Base-by-base conservation (phyloP, 495 filamentous ascomycete species). In the Aspergillus olivimuriae region DNA sequence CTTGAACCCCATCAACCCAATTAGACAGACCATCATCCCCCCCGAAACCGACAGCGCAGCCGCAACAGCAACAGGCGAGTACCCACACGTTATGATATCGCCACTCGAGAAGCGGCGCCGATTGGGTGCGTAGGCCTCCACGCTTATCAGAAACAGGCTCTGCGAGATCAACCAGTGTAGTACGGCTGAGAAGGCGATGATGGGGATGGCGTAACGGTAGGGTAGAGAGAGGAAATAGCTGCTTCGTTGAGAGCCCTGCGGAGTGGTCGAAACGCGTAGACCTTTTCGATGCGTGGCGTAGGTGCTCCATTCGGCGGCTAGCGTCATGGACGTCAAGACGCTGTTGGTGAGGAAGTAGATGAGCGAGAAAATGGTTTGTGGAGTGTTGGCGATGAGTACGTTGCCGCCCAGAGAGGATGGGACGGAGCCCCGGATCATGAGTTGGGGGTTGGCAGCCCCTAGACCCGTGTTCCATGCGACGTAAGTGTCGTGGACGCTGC, bases 121-220 rank as follows among this genome's bases (percentile, higher is more conserved):
- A 12, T 38, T 14, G 8, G 9, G 2, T 15, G 15, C 15, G 18
- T 44, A 38, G 10, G 18, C 17, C 14, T 44, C 42, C 0, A 38
- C 42, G 19, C 15, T 20, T 15, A 39, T 51, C 9, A 68, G 39
- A 44, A 66, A 68, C 3, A 61, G 47, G 20, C 51, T 53, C 34
- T 68, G 61, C 4, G 64, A 66, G 2, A 60, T 46, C 9, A 61
- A 51, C 60, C 65, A 64, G 26, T 68, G 65, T 1, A 58, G 39
- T 5, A 58, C 2, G 7, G 38, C 46, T 4, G 50, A 51, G 2
- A 32, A 23, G 7, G 41, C 32, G 9, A 52, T 34, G 1, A 69
- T 41, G 0, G 63, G 63, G 4, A 68, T 18, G 1, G 45, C 56
- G 18, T 38, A 38, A 4, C n/a, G 20, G 35, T 20, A 3, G 1